Evolutionary conservation across 2,329 filamentous ascomycete genomes (phyloP), one percentile per base, ranked within the genome.

Genomic region (Hymenoscyphus occultus): DNA sequence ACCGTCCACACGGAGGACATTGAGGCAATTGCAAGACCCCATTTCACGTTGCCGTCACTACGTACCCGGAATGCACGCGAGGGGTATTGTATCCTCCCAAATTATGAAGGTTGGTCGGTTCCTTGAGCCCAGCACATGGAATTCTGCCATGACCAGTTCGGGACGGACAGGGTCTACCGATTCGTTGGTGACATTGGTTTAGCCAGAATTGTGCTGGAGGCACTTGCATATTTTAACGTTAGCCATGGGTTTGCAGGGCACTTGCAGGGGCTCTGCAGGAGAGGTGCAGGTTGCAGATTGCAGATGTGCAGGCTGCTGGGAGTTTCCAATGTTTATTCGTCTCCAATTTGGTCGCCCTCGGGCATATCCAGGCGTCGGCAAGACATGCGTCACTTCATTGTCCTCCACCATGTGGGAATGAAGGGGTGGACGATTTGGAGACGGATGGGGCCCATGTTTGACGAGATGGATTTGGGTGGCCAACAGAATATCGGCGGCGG

Each of bases 191-290:
- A 35, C 35, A 35, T 35, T 35, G 35, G 2, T 35, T 35, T 54
- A 32, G 19, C 45, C 42, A 51, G 40, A 16, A 42, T 32, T 48
- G 28, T 61, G 19, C 22, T 28, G 48, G 42, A 45, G 28, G 45
- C n/a, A 61, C 48, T 61, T 42, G 45, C 32, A 48, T 60, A n/a
- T 32, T 32, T 59, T 22, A 22, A 59, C 39, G 35, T 35, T 39
- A 35, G 32, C 58, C 59, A 61, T 61, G 40, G 59, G 40, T 40
- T 51, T 28, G 58, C 58, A 42, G n/a, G 39, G n/a, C 7, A 60
- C 58, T 40, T 60, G 58, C 58, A 60, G n/a, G 35, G 28, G 16
- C 16, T 39, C 31, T 9, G 32, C 32, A 39, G 31, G 45, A n/a
- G 45, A 51, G 45, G 19, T 51, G 19, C 45, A 51, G n/a, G n/a